These are phyloP conservation scores for Kurtzmaniella cleridarum DNA, from an alignment of 805 yeast genomes.

Conservation along the genomic window DNA sequence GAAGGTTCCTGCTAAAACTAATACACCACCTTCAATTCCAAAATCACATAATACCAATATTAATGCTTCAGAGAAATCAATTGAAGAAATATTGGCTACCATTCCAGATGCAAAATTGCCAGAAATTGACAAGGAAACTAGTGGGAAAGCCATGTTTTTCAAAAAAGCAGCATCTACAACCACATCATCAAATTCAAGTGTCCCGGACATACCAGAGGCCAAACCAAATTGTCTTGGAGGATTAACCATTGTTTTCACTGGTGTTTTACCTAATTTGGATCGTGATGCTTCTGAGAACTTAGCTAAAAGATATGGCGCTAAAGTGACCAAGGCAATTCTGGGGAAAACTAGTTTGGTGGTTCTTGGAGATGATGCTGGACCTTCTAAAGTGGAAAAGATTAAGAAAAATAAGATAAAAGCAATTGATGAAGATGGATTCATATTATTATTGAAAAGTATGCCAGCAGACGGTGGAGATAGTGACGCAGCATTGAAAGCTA, in stretches of 20 bases:
- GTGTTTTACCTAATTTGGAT: conserved; percentile 73
- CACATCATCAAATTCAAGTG: conserved; percentile 21
- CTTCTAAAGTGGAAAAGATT: conserved; percentile 83
- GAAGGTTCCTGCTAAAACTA: conserved; percentile 7
- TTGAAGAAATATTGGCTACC: conserved; percentile 50
- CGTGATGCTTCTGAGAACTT: conserved; percentile 69
- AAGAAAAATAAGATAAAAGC: conserved; percentile 70
- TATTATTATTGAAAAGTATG: conserved; percentile 67
- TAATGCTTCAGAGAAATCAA: conserved; percentile 27
- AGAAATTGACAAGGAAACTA: conserved; percentile 44
- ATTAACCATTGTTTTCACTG: conserved; percentile 88
- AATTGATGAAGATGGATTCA: conserved; percentile 81
- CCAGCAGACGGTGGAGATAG: conserved; percentile 91
- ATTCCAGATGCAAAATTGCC: conserved; percentile 76
- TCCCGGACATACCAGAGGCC: conserved; percentile 67
- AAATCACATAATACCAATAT: conserved; percentile 4
- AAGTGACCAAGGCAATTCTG: conserved; percentile 79
- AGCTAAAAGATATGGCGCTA: conserved; percentile 87
- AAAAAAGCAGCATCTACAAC: conserved; percentile 15
- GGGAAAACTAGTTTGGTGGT: conserved; percentile 85
- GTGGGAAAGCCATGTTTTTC: conserved; percentile 54
- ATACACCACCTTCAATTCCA: conserved; percentile 4
- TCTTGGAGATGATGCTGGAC: conserved; percentile 94
- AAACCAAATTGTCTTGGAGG: conserved; percentile 84
- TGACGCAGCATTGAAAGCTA: conserved; percentile 69